Base-by-base conservation (phyloP, 2,329 filamentous ascomycete genomes). In the Aspergillus aculeatinus region DNA sequence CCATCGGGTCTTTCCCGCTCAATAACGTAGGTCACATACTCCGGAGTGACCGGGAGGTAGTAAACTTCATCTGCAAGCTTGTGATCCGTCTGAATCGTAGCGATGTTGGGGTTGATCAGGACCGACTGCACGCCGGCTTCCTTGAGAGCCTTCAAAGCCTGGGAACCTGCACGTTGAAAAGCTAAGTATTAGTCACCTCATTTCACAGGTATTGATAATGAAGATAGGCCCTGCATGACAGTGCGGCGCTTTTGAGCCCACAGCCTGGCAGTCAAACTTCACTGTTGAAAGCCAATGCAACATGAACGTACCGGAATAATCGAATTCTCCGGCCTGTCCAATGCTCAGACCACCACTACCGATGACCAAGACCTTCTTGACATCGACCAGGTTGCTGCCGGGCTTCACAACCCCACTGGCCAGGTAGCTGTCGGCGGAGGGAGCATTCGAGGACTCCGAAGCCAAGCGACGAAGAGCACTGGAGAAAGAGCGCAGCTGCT, bases 11-110 rank as follows among this genome's bases (percentile, higher is more conserved):
- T 87, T 81, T 98, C 95, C 73, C 90, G 89, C 82, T 98, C 92
- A 76, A 99, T 98, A 63, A 99, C 94, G 79, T 98, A 94, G 72
- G 90, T 90, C 74, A 97, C 93, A 80, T 98, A 99, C 84, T 98
- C 94, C 65, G 94, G 90, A 19, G 95, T 99, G 71, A 99, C 93
- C 59, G 95, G 95, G 42, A 98, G 89, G 80, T 97, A 98, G 84
- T 98, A 98, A 72, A 98, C 90, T 81, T 98, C 93, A 75, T 98
- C 94, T 73, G 92, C 92, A 74, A 98, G 89, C 72, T 89, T 89
- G 83, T 98, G 94, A 77, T 96, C 92, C 70, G 94, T 98, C 81
- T 98, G 94, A 73, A 98, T 98, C 60, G 95, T 98, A 62, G 94
- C 94, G 76, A 98, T 98, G 77, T 98, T 98, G 71, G 94, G 94